phyloP scores from a whole-genome alignment of 345 rosid genomes.

The Pistacia vera region DNA sequence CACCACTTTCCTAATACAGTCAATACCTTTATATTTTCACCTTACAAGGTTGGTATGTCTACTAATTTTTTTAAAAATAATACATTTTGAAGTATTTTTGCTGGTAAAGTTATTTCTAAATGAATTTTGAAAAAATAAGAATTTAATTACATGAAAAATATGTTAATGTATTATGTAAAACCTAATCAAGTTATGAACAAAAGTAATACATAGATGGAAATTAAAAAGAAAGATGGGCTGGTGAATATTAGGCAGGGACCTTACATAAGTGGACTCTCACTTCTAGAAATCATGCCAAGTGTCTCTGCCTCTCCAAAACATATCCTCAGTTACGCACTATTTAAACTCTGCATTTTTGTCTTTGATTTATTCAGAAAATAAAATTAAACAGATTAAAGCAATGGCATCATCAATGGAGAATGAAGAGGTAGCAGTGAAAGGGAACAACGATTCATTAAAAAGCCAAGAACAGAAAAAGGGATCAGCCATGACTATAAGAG shows the following conservation, averaged over 20 bases:
- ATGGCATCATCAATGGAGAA: slow-evolving; percentile 5
- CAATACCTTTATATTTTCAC: too few relatives aligned
- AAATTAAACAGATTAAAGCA: neutral
- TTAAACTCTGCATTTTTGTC: neutral
- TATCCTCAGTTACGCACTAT: neutral
- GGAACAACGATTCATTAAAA: slow-evolving; percentile 9
- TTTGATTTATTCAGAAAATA: neutral
- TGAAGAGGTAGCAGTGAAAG: slow-evolving; percentile 12
- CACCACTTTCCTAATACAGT: too few relatives aligned
- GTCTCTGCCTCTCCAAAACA: slow-evolving; percentile 4
- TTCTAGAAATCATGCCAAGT: neutral
- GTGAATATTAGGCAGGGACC: slow-evolving; percentile 9
- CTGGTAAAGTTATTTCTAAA: too few relatives aligned
- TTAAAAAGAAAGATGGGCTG: neutral
- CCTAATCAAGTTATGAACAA: too few relatives aligned
- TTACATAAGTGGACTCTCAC: neutral
- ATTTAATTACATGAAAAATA: too few relatives aligned
- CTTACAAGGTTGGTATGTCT: too few relatives aligned
- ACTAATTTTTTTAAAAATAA: too few relatives aligned
- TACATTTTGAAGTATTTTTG: too few relatives aligned
- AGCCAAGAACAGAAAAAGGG: slow-evolving; percentile 5
- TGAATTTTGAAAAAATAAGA: neutral
- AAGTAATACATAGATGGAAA: too few relatives aligned
- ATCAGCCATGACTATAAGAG: slow-evolving; percentile 36
- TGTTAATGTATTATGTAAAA: too few relatives aligned